Evolutionary conservation across 768 basidiomycete species (phyloP).

Genomic region (Boletus edulis): DNA sequence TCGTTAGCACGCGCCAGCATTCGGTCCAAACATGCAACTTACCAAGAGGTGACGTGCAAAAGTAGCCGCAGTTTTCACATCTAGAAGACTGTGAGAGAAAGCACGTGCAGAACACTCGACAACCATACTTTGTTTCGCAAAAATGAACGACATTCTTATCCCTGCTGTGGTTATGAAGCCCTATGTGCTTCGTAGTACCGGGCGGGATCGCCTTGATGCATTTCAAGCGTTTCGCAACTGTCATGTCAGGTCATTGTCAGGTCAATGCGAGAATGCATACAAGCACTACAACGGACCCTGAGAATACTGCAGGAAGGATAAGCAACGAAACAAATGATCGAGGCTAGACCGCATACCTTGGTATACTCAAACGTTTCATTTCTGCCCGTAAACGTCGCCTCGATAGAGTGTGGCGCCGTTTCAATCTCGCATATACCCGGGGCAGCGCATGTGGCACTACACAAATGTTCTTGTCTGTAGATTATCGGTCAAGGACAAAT

Average conservation of each 20-base stretch:
- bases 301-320: background rate
- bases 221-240: slow-evolving; percentile 45
- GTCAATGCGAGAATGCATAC: background rate
- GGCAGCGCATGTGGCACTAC: slow-evolving; percentile 40
- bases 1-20: background rate
- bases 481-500: background rate
- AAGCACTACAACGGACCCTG: background rate
- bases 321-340: background rate
- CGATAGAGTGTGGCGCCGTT: slow-evolving; percentile 55
- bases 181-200: slow-evolving; percentile 42
- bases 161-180: slow-evolving; percentile 46
- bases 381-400: slow-evolving; percentile 58
- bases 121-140: slow-evolving; percentile 46
- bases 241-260: slow-evolving; percentile 15
- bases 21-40: background rate
- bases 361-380: slow-evolving; percentile 66
- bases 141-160: slow-evolving; percentile 49
- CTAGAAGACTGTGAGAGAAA: slow-evolving; percentile 23
- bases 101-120: background rate
- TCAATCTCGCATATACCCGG: slow-evolving; percentile 58
- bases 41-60: slow-evolving; percentile 58
- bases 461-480: slow-evolving; percentile 52
- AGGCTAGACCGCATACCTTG: slow-evolving; percentile 39
- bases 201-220: slow-evolving; percentile 48
- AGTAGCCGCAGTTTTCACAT: slow-evolving; percentile 56